These are phyloP conservation scores for Colletotrichum sp. DNA, from an alignment of 2,329 filamentous ascomycete species.

Conservation along the genomic window DNA sequence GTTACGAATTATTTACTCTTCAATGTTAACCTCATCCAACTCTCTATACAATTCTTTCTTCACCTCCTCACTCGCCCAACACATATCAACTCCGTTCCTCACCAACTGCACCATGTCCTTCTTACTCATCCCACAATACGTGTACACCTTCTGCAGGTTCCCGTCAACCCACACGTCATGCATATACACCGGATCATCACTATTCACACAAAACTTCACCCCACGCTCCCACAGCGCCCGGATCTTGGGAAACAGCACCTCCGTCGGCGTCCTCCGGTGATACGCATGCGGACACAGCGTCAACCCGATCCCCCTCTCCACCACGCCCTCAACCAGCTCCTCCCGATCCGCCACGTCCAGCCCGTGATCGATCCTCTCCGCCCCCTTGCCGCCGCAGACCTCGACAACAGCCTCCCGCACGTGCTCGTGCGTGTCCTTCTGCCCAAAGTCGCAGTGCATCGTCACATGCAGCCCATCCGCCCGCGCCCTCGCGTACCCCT, in stretches of 20 bases:
- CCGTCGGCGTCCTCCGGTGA: conserved; percentile 43
- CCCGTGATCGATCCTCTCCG: conserved; percentile 76
- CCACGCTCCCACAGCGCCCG: conserved; percentile 65
- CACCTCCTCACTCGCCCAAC: conserved; percentile 45
- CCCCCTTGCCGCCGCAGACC: conserved; percentile 39
- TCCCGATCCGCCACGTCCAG: conserved; percentile 67
- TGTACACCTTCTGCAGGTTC: conserved; percentile 47
- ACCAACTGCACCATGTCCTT: conserved; percentile 45
- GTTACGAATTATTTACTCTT: not conserved
- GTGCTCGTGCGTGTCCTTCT: conserved; percentile 50
- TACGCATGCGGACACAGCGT: conserved; percentile 69
- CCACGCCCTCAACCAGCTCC: conserved; percentile 63
- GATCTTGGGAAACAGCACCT: conserved; percentile 51
- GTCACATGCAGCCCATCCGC: conserved; percentile 48
- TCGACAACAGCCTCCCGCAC: conserved; percentile 38
- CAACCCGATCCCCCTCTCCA: conserved; percentile 60
- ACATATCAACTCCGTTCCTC: conserved; percentile 47
- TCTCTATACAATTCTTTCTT: conserved; percentile 34
- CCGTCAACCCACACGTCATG: conserved; percentile 53
- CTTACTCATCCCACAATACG: conserved; percentile 42
- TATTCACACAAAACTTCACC: conserved; percentile 74
- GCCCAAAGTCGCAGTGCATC: conserved; percentile 55
- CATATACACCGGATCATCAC: conserved; percentile 73
- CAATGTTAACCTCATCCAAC: conserved; percentile 22
- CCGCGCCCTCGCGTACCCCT: conserved; percentile 38